Base-by-base conservation (phyloP, 2,329 filamentous ascomycete species). In the Sclerotinia glacialis region DNA sequence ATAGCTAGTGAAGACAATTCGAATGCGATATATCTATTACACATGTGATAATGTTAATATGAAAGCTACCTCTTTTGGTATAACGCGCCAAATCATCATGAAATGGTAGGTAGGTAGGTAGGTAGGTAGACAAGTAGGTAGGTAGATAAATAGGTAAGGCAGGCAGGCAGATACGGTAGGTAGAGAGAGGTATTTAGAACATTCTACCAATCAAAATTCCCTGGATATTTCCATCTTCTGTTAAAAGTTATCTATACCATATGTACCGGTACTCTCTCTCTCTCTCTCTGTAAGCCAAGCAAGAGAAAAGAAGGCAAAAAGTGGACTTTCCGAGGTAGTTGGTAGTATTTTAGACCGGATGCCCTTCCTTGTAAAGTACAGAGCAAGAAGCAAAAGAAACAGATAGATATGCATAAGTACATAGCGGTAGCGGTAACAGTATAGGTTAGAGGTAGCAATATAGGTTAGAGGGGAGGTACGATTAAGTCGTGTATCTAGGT, bases 241-340 rank as follows among this genome's bases (percentile, higher is more conserved):
- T 26, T 5, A 61, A 21, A 50, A 46, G 34, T 11, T 12, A 37
- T 37, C 34, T 12, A 37, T 37, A 37, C 34, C 11, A 37, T 37
- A 9, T 12, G 12, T 37, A 37, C 34, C 11, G 34, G 34, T 12
- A 37, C 11, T 37, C 34, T n/a, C n/a, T n/a, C n/a, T n/a, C n/a
- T n/a, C n/a, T n/a, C n/a, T n/a, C n/a, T 37, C 50, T 54, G 55
- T 55, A 21, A 46, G 42, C 37, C n/a, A n/a, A n/a, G n/a, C 26
- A 40, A 40, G 53, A 40, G 23, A 34, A 37, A 55, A 46, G 40
- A 59, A 34, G 5, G 5, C 6, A 31, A 46, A 46, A 59, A 59
- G 55, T 59, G 55, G 55, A 5, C 16, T 34, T 59, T 16, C 26
- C 55, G 55, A 59, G 55, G 31, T 31, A 59, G 4, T 40, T 40